Base-by-base conservation (phyloP, 805 yeast genomes). In the Barnettozyma sucrosica region DNA sequence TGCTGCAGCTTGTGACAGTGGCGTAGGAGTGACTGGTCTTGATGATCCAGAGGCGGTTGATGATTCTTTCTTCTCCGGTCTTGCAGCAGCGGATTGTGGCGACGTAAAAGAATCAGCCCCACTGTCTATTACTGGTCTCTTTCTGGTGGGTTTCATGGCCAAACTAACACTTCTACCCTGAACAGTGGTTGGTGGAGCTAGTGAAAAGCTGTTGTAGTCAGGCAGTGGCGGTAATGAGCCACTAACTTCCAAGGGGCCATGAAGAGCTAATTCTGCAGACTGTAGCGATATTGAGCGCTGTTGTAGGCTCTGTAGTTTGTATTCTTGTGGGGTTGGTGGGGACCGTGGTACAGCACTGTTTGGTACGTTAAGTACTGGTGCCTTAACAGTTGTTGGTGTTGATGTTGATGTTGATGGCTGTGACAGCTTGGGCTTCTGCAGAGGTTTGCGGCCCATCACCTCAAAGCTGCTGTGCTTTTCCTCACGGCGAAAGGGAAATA, bases 161-260 rank as follows among this genome's bases (percentile, higher is more conserved):
- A 58, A 19, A 1, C 63, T 56, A 18, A 60, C 61, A 0, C 46
- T 24, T 41, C 61, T 36, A 5, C 64, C 63, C 25, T 60, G 55
- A n/a, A 59, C 54, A 11, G 61, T 60, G 11, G 57, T 56, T 8
- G 62, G 62, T 3, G 63, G 64, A 0, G 58, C 62, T 43, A 51
- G 43, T 1, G 51, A 44, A 26, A 40, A 48, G 4, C 58, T 45
- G 41, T 57, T 58, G 42, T 56, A 59, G 30, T 59, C 63, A 6
- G 64, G 64, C 1, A 59, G 58, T 2, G 63, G 62, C 4, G 64
- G 64, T 4, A 59, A 36, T 13, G 45, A 48, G 2, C 36, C 50
- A n/a, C 26, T 41, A 24, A 55, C 46, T 40, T 48, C 34, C 39
- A 57, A 37, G 14, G 49, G 54, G 51, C 23, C 47, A 41, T 21